A percentile compares a stretch with the other conserved stretches of the same genome.
Evolutionary conservation across 192 early-diverging fungal species (phyloP).

Genomic region (Geranomyces michiganensis): DNA sequence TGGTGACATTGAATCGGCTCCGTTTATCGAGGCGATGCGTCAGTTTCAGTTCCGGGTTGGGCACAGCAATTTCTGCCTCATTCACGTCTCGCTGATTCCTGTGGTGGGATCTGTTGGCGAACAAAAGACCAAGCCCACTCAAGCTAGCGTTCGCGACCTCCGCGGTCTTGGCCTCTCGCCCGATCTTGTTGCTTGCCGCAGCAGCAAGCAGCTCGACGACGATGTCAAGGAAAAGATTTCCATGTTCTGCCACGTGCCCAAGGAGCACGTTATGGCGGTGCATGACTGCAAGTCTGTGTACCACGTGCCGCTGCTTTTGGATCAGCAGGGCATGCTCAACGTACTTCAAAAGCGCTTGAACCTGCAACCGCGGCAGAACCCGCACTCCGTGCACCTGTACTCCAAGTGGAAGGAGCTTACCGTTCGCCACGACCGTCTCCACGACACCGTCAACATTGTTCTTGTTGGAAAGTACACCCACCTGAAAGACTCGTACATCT

Average conservation of each 20-base stretch:
- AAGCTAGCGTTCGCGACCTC: constrained; percentile 92
- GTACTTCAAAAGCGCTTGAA: constrained; percentile 81
- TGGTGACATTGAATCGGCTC: constrained; percentile 98
- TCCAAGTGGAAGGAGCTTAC: constrained; percentile 87
- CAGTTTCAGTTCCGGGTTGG: constrained; percentile 99
- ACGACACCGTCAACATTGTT: constrained; percentile 84
- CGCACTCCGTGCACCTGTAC: constrained; percentile 69
- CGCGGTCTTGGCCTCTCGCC: constrained; percentile 93
- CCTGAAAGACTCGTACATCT: constrained; percentile 96
- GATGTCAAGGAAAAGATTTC: constrained; percentile 90
- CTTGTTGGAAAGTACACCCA: constrained; percentile 97
- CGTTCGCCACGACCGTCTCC: constrained; percentile 67
- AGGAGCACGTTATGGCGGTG: constrained; percentile 89
- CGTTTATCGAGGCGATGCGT: constrained; percentile 99
- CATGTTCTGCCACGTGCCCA: constrained; percentile 99
- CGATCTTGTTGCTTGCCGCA: constrained; percentile 92
- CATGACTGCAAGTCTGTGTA: constrained; percentile 96
- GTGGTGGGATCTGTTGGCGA: constrained; percentile 97
- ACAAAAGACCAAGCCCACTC: constrained; percentile 99
- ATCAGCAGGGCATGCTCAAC: constrained; percentile 82
- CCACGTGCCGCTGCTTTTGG: constrained; percentile 92
- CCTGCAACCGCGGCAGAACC: constrained; percentile 64
- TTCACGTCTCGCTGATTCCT: constrained; percentile 97
- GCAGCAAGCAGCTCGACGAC: constrained; percentile 77
- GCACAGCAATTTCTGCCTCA: constrained; percentile 95